phyloP scores from a whole-genome alignment of 2,329 filamentous ascomycete species.

The Aspergillus arachidicola region DNA sequence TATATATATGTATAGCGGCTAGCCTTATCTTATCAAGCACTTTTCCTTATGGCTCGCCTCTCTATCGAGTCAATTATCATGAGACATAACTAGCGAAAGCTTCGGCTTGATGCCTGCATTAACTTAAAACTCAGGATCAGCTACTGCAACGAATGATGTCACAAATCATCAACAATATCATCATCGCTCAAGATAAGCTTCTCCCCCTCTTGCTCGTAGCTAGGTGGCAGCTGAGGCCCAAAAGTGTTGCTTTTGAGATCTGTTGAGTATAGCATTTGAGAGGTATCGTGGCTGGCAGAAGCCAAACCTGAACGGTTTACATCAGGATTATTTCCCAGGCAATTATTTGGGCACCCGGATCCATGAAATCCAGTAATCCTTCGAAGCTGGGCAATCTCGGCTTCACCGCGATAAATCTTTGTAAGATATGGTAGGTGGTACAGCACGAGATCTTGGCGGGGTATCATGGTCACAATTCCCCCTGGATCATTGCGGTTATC shows the following conservation, averaged over 20 bases:
- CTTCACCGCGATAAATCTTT: conserved; percentile 54
- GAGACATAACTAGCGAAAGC: neutral
- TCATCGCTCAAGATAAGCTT: conserved; percentile 78
- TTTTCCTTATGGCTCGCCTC: neutral
- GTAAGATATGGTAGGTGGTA: conserved; percentile 86
- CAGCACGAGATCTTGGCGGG: conserved; percentile 57
- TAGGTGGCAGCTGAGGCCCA: conserved; percentile 26
- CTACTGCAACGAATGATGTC: neutral
- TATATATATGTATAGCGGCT: neutral
- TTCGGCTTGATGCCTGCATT: neutral
- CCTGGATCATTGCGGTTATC: conserved; percentile 7
- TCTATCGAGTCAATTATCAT: neutral
- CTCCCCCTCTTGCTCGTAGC: conserved; percentile 56
- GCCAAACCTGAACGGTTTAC: neutral
- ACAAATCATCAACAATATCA: conserved; percentile 73
- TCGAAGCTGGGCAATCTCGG: conserved; percentile 61
- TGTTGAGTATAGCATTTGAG: neutral
- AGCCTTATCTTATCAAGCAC: neutral
- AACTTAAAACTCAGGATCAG: neutral
- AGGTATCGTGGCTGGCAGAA: neutral
- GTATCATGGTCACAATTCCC: conserved; percentile 33
- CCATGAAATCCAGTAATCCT: conserved; percentile 60
- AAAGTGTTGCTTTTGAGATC: conserved; percentile 23
- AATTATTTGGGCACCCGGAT: neutral
- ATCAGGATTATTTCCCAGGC: neutral